A percentile compares a stretch with the other conserved stretches of the same genome.
Evolutionary conservation across 306 rosid genomes (phyloP).

Genomic region (Pterocarpus macrocarpus): DNA sequence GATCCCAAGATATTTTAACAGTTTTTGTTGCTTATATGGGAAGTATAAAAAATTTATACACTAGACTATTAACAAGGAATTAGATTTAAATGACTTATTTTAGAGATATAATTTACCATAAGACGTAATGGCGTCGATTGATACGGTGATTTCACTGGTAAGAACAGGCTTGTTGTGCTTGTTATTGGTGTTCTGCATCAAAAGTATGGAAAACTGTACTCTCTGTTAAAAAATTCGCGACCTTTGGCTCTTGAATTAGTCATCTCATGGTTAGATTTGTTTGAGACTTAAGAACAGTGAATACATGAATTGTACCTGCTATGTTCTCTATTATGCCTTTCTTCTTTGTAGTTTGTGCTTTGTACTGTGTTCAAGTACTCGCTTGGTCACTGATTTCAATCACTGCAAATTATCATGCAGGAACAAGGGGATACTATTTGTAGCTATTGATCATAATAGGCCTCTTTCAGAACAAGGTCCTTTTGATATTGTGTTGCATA

Average conservation of each 20-base stretch:
- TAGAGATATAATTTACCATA: neutral
- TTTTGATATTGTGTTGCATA: constrained; percentile 86
- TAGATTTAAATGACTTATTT: neutral
- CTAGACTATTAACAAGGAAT: neutral
- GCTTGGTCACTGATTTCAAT: constrained; percentile 36
- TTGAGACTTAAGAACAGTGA: neutral
- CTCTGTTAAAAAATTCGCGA: constrained; percentile 1
- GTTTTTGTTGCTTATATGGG: constrained; percentile 14
- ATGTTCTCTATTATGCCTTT: neutral
- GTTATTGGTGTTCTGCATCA: neutral
- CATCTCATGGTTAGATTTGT: constrained; percentile 8
- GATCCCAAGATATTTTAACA: constrained; percentile 37
- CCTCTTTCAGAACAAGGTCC: constrained; percentile 92
- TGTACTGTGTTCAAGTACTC: constrained; percentile 13
- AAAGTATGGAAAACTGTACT: neutral
- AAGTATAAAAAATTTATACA: neutral
- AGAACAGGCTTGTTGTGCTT: neutral
- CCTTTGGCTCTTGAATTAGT: neutral
- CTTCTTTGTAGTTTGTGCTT: neutral
- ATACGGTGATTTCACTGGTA: neutral
- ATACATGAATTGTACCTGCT: neutral
- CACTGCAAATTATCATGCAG: constrained; percentile 56
- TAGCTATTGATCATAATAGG: constrained; percentile 79
- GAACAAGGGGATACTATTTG: constrained; percentile 83
- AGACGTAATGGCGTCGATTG: neutral